Conservation (phyloP, 2,329 filamentous ascomycete genomes). For the Microdochium nivale region DNA sequence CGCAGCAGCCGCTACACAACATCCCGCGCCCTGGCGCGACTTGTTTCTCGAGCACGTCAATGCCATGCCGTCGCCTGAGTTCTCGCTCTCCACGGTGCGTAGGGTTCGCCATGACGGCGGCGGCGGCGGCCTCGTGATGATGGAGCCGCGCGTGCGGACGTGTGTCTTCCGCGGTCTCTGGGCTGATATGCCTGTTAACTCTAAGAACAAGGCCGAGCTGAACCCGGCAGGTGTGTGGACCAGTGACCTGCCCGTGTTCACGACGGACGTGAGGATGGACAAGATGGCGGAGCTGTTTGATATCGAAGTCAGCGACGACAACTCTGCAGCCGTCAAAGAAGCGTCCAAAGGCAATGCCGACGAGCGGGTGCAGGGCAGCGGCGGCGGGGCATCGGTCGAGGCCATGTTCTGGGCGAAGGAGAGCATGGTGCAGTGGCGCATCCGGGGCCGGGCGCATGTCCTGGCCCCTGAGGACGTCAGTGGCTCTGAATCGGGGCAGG, state of each 20-base stretch:
- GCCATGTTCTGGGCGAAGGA: constrained; percentile 74
- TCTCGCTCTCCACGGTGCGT: constrained; percentile 43
- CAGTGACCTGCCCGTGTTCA: constrained; percentile 73
- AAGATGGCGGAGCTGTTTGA: constrained; percentile 67
- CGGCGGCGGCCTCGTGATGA: constrained; percentile 27
- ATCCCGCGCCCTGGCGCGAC: constrained; percentile 42
- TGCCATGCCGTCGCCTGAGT: constrained; percentile 36
- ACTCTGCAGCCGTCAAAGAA: neutral
- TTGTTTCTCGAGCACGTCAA: constrained; percentile 42
- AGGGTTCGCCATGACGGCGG: constrained; percentile 10
- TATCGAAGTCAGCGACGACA: constrained; percentile 32
- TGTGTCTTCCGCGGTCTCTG: constrained; percentile 85
- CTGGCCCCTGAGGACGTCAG: constrained; percentile 56
- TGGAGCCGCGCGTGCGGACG: constrained; percentile 56
- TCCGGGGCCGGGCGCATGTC: constrained; percentile 69
- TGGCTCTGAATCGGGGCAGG: constrained; percentile 24
- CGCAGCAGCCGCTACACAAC: constrained; percentile 3
- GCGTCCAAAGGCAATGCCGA: too few relatives aligned
- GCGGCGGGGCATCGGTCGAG: constrained; percentile 66
- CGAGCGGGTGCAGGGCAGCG: constrained; percentile 33
- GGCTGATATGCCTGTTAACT: constrained; percentile 62
- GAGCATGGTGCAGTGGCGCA: constrained; percentile 71
- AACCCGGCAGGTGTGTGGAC: constrained; percentile 62
- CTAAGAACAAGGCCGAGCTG: constrained; percentile 60
- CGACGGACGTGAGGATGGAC: constrained; percentile 80